Percentiles rank a stretch among this genome's conserved stretches.
These are phyloP conservation scores for Wickerhamomyces kurtzmanii DNA, from an alignment of 805 yeast genomes.

Conservation along the genomic window DNA sequence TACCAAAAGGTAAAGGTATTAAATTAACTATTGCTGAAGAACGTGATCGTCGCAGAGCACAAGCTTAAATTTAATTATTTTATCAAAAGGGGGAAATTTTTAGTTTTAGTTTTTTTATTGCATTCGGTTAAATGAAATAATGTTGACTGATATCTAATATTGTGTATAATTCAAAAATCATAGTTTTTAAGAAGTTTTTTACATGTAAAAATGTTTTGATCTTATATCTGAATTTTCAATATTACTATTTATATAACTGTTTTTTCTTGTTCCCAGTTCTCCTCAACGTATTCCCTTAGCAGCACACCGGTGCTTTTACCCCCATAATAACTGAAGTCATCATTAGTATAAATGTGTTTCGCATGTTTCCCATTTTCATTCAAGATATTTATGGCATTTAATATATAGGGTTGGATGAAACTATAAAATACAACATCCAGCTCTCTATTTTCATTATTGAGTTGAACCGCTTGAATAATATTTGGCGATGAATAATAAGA, in stretches of 20 bases:
- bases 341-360: slow-evolving; percentile 19
- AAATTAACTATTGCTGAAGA: slow-evolving; percentile 74
- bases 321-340: slow-evolving; percentile 28
- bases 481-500: slow-evolving; percentile 62
- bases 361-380: slow-evolving; percentile 7
- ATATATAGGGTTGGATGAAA: slow-evolving; percentile 50
- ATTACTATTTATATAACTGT: neutral
- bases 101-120: too few species aligned
- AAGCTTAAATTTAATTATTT: too few species aligned
- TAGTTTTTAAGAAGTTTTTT: too few species aligned
- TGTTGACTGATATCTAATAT: too few species aligned
- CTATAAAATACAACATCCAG: slow-evolving; percentile 75
- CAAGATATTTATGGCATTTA: slow-evolving; percentile 30
- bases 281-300: slow-evolving; percentile 27
- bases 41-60: slow-evolving; percentile 76
- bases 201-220: neutral
- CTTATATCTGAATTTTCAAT: neutral
- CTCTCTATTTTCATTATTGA: slow-evolving; percentile 16
- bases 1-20: slow-evolving; percentile 85
- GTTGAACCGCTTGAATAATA: slow-evolving; percentile 50
- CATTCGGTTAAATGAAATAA: too few species aligned
- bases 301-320: slow-evolving; percentile 34
- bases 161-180: too few species aligned
- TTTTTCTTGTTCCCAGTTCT: slow-evolving; percentile 20
- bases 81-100: too few species aligned